These are phyloP conservation scores for Brettanomyces bruxellensis DNA, from an alignment of 805 yeast species.

Conservation along the genomic window DNA sequence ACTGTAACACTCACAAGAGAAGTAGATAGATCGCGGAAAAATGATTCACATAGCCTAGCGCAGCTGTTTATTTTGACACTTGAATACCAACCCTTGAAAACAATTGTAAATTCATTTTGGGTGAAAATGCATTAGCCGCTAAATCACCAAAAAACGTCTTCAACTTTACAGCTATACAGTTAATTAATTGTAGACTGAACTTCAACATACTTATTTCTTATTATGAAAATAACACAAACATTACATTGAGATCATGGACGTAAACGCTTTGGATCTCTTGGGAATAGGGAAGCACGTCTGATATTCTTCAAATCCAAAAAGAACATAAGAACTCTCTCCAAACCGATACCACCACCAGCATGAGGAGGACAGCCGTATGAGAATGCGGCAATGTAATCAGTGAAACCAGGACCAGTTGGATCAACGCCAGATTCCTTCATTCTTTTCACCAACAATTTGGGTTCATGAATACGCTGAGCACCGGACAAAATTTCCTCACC, in stretches of 20 bases:
- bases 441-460: conserved; percentile 71
- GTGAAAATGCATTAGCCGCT: too few relatives aligned
- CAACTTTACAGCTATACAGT: too few relatives aligned
- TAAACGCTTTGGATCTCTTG: conserved; percentile 94
- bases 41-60: too few relatives aligned
- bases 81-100: too few relatives aligned
- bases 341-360: conserved; percentile 99
- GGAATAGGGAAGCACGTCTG: conserved; percentile 97
- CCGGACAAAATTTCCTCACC: conserved; percentile 99
- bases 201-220: too few relatives aligned
- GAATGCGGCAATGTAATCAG: conserved; percentile 90
- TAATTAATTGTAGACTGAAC: too few relatives aligned
- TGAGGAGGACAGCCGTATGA: conserved; percentile 96
- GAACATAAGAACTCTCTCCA: conserved; percentile 98
- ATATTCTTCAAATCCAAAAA: conserved; percentile 94
- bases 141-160: too few relatives aligned
- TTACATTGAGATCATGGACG: conserved; percentile 46
- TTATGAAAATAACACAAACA: too few relatives aligned
- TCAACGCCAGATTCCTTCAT: conserved; percentile 77
- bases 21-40: too few relatives aligned
- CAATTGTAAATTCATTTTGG: too few relatives aligned
- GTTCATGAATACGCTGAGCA: conserved; percentile 98
- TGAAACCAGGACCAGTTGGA: conserved; percentile 71
- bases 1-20: too few relatives aligned
- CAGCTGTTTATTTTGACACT: too few relatives aligned